These are phyloP conservation scores for Penicillium cosmopolitanum DNA, from an alignment of 495 filamentous ascomycete genomes.

Conservation along the genomic window DNA sequence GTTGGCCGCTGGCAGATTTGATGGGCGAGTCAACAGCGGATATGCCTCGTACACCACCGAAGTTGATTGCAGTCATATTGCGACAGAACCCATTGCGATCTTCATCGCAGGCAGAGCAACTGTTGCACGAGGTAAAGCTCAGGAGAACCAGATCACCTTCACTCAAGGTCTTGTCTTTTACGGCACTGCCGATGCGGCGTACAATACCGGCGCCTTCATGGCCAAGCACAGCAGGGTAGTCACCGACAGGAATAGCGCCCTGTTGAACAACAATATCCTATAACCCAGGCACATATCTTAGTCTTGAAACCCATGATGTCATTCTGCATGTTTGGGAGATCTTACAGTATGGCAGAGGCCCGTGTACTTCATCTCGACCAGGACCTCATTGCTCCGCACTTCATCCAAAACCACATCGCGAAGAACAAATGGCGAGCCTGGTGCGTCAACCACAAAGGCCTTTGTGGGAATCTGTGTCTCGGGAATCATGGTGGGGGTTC, in stretches of 20 bases:
- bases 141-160: slow-evolving; percentile 53
- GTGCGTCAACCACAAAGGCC: slow-evolving; percentile 35
- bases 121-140: slow-evolving; percentile 44
- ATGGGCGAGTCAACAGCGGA: slow-evolving; percentile 23
- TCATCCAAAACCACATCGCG: slow-evolving; percentile 35
- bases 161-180: slow-evolving; percentile 40
- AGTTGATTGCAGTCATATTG: slow-evolving; percentile 42
- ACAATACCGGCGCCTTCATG: slow-evolving; percentile 59
- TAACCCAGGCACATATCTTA: background rate
- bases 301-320: too few species aligned
- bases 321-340: background rate
- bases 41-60: slow-evolving; percentile 32
- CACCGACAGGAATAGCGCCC: slow-evolving; percentile 35
- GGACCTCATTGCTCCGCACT: slow-evolving; percentile 30
- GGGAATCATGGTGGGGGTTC: slow-evolving; percentile 20
- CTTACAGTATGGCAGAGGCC: slow-evolving; percentile 40
- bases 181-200: slow-evolving; percentile 43
- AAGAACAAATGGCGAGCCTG: slow-evolving; percentile 30
- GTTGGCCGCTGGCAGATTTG: slow-evolving; percentile 26
- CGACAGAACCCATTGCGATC: slow-evolving; percentile 34
- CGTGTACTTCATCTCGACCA: slow-evolving; percentile 41
- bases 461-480: slow-evolving; percentile 26
- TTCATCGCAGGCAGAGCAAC: slow-evolving; percentile 30
- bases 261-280: slow-evolving; percentile 43
- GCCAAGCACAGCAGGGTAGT: slow-evolving; percentile 48